Conservation (phyloP, 2,329 filamentous ascomycete species). For the Teratosphaeria destructans region DNA sequence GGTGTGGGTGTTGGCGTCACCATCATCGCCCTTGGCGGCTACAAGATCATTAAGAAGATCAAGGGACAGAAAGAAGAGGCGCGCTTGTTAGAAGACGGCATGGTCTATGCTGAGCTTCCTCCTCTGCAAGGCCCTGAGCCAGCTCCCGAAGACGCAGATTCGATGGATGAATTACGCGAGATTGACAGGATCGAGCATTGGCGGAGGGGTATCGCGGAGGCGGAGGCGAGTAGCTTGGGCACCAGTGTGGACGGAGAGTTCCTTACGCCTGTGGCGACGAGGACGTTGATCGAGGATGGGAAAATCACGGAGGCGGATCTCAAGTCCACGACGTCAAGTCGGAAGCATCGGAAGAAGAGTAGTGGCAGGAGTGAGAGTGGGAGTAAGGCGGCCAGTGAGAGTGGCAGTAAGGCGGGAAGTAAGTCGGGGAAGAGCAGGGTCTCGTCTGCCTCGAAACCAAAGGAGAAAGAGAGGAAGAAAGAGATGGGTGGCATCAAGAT, state of each 20-base stretch:
- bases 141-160: slow-evolving; percentile 19
- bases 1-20: slow-evolving; percentile 87
- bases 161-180: slow-evolving; percentile 48
- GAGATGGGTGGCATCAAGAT: slow-evolving; percentile 31
- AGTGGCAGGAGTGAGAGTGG: slow-evolving; percentile 2
- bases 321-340: slow-evolving; percentile 23
- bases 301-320: slow-evolving; percentile 37
- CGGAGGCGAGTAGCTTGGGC: slow-evolving; percentile 41
- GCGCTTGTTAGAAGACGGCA: slow-evolving; percentile 12
- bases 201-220: slow-evolving; percentile 53
- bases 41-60: slow-evolving; percentile 92
- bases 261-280: slow-evolving; percentile 48
- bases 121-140: slow-evolving; percentile 3
- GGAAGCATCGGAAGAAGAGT: slow-evolving; percentile 26
- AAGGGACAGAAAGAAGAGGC: slow-evolving; percentile 34
- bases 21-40: slow-evolving; percentile 88
- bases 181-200: slow-evolving; percentile 50
- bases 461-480: slow-evolving; percentile 30
- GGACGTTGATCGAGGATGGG: slow-evolving; percentile 35
- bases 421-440: slow-evolving; percentile 24
- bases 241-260: slow-evolving; percentile 57
- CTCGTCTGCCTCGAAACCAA: background rate
- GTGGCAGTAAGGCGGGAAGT: slow-evolving; percentile 8
- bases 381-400: slow-evolving; percentile 5
- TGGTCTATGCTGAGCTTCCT: slow-evolving; percentile 4